phyloP scores from a whole-genome alignment of 2,329 filamentous ascomycete species.

The Stachybotrys elegans region DNA sequence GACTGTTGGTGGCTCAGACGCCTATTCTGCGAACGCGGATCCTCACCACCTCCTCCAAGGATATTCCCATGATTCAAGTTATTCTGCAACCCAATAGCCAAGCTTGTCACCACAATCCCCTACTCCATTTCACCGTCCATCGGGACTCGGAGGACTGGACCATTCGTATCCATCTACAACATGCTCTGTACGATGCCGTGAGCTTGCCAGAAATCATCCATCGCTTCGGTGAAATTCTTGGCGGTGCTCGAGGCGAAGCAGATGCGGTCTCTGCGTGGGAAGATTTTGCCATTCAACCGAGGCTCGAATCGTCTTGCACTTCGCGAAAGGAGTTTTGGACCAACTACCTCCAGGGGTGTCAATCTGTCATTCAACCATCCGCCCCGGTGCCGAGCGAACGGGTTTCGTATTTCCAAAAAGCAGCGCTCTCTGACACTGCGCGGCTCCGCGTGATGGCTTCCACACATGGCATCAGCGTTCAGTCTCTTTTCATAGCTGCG shows the following conservation, averaged over 20 bases:
- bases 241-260: slow-evolving; percentile 6
- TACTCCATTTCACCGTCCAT: slow-evolving; percentile 17
- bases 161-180: slow-evolving; percentile 64
- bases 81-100: slow-evolving; percentile 32
- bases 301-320: slow-evolving; percentile 4
- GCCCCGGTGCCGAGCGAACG: too few relatives aligned
- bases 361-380: too few relatives aligned
- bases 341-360: slow-evolving; percentile 25
- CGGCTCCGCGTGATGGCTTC: slow-evolving; percentile 30
- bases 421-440: slow-evolving; percentile 35
- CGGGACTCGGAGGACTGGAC: slow-evolving; percentile 15
- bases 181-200: slow-evolving; percentile 83
- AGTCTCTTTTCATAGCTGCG: slow-evolving; percentile 70
- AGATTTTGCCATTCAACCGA: slow-evolving; percentile 11
- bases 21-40: slow-evolving; percentile 68
- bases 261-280: slow-evolving; percentile 20
- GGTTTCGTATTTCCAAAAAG: slow-evolving; percentile 36
- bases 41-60: slow-evolving; percentile 39
- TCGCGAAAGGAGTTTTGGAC: slow-evolving; percentile 35
- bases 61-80: slow-evolving; percentile 58
- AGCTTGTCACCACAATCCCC: too few relatives aligned
- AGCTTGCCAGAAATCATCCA: slow-evolving; percentile 63
- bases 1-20: slow-evolving; percentile 44
- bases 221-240: slow-evolving; percentile 13
- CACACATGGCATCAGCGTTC: slow-evolving; percentile 57